Evolutionary conservation across 2,329 filamentous ascomycete genomes (phyloP), one percentile per base, ranked within the genome.

Genomic region (Aureobasidium leucospermi): DNA sequence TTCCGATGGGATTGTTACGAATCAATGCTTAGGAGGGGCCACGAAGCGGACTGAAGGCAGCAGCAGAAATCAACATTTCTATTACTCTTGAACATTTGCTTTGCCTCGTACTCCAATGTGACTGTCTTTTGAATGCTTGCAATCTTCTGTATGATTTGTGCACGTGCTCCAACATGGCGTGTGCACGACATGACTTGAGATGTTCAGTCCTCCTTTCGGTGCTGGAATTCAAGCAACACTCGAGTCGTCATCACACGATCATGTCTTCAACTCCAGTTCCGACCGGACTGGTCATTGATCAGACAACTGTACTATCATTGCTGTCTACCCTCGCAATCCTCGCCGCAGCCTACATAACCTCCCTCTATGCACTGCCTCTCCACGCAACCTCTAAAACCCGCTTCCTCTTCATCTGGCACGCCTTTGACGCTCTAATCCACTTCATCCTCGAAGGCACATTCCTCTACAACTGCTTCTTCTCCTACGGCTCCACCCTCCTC

Each of bases 381-480:
- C 68, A 77, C 1, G 78, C 84, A 10, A 74, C 81, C 1, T 70
- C 76, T 39, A 82, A 85, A 55, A 79, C 81, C 59, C 90, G 91
- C 63, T 77, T 89, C 70, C 85, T 96, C 64, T 96, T 96, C 80
- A 83, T 95, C 75, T 96, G 93, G 93, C 92, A 96, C 77, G 82
- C 89, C 39, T 95, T 96, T 76, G 92, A 96, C 73, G 90, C 90
- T 34, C 81, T 96, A 45, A 93, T 92, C 68, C 94, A 99, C 77
- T 85, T 95, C 74, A 79, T 90, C 71, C 88, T 97, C 71, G 93
- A 97, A 76, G 92, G 90, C 58, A 87, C 85, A 68, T 97, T 90
- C 74, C 84, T 96, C 28, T 96, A 91, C 80, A 90, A 96, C 76
- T 96, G 90, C 78, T 95, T 97, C 81, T 93, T 91, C 80, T 81